Base-by-base conservation (phyloP, 352 stramenopile genomes). In the Albugo laibachii region DNA sequence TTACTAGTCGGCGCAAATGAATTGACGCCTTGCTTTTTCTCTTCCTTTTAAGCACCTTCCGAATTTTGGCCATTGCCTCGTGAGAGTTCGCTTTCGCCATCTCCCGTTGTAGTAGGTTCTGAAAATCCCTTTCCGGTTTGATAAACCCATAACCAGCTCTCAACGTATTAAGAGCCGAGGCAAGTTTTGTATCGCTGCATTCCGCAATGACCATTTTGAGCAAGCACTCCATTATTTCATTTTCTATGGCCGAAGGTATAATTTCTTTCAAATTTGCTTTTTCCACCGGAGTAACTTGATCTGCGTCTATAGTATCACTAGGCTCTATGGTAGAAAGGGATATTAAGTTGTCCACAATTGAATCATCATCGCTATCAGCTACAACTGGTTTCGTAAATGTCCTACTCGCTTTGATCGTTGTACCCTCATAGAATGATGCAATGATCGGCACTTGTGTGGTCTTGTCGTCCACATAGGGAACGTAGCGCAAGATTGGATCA, bases 41-140 rank as follows among this genome's bases (percentile, higher is more conserved):
- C 12, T 66, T 75, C 20, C 65, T 50, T 5, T 56, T 36, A 19
- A 63, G 42, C 20, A 82, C 35, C 36, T 66, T 74, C 1, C 61
- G 66, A 12, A 59, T 52, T 5, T 80, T 59, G 18, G 61, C 66
- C 53, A 80, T 81, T 37, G 84, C 56, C 13, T 71, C 61, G 27
- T 41, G 60, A 42, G 82, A 84, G 15, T 59, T 53, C n/a, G 51
- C 62, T 37, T 65, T 66, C 12, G 54, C 56, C 20, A 66, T 59
- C 6, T 57, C 48, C 14, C 68, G 62, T 13, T 54, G 50, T 13
- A 63, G 34, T 18, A 67, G 47, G 8, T 24, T 66, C 52, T 66
- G 66, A 12, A 71, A 36, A 10, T 59, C 57, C 10, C 57, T 31
- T 8, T 31, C 24, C 3, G 24, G 24, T 31, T 31, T 31, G 24